These are phyloP conservation scores for Geotrichum citri-aurantii DNA, from an alignment of 1,139 yeast genomes.

Conservation along the genomic window DNA sequence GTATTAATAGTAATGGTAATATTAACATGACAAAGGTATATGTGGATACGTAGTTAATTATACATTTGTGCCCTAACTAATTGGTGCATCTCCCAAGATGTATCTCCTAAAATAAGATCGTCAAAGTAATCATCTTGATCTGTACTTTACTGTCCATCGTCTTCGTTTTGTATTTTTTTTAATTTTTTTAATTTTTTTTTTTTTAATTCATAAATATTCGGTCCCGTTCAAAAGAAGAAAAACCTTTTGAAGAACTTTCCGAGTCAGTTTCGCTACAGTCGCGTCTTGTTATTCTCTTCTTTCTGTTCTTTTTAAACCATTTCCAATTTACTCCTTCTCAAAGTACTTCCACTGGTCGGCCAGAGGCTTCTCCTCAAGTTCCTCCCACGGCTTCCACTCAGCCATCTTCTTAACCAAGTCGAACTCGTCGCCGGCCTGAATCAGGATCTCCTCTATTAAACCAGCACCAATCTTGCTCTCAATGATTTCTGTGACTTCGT, in stretches of 20 bases:
- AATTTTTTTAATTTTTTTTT: background rate
- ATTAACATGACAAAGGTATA: background rate
- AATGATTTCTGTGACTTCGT: constrained; percentile 60
- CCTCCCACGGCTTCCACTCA: constrained; percentile 56
- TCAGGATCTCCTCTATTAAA: constrained; percentile 71
- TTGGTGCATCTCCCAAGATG: background rate
- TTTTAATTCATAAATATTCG: background rate
- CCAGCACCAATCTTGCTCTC: constrained; percentile 78
- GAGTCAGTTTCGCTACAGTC: background rate
- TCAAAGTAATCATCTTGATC: background rate
- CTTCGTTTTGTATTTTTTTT: background rate
- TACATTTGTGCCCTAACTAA: background rate
- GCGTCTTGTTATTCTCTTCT: background rate
- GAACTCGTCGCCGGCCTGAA: constrained; percentile 81
- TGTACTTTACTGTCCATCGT: background rate
- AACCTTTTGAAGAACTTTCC: no score
- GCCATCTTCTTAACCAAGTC: constrained; percentile 63
- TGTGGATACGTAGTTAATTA: background rate
- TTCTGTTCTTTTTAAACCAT: background rate
- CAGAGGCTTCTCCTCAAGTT: constrained; percentile 38
- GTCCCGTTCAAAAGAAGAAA: background rate
- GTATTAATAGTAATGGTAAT: no score
- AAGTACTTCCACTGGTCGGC: constrained; percentile 39
- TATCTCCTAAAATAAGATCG: background rate
- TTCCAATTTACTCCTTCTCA: constrained; percentile 21